Percentiles rank a stretch among this genome's conserved stretches.
phyloP scores from a whole-genome alignment of 192 early-diverging fungal genomes.

The Entophlyctis luteolus region DNA sequence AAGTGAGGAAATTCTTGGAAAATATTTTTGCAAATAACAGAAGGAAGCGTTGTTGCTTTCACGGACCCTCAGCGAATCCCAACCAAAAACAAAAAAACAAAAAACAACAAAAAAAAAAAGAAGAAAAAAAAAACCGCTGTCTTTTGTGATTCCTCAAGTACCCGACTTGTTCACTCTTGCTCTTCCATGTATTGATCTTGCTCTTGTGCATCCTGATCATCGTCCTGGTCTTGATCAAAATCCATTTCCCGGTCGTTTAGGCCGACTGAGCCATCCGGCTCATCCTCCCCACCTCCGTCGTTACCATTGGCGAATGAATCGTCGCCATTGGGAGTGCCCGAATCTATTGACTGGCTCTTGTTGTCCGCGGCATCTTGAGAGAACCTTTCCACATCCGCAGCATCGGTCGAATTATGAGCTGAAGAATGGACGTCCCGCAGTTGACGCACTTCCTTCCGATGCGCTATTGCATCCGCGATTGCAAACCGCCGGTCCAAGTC shows the following conservation, averaged over 20 bases:
- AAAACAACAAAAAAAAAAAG: background rate
- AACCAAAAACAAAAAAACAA: background rate
- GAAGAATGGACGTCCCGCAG: no score
- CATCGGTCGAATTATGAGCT: no score
- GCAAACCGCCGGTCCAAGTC: constrained; percentile 3
- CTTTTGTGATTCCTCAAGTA: background rate
- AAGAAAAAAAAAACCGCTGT: background rate
- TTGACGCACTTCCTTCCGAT: background rate
- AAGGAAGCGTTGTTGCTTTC: no score
- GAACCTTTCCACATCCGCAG: no score
- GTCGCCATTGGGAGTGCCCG: background rate
- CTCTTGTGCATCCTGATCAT: background rate
- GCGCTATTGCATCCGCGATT: constrained; percentile 6
- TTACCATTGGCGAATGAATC: background rate
- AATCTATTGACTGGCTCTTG: no score
- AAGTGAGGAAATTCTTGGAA: no score
- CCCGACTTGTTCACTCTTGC: background rate
- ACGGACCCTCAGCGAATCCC: background rate
- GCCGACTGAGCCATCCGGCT: background rate
- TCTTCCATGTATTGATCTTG: background rate
- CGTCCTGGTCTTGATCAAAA: background rate
- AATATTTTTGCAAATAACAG: no score
- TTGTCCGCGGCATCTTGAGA: no score
- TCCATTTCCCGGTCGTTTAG: background rate
- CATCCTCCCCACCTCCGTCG: background rate